Evolutionary conservation across 1,284 basidiomycete genomes (phyloP), one percentile per base, ranked within the genome.

Genomic region (Xerocomus cyaneibrunnescens): DNA sequence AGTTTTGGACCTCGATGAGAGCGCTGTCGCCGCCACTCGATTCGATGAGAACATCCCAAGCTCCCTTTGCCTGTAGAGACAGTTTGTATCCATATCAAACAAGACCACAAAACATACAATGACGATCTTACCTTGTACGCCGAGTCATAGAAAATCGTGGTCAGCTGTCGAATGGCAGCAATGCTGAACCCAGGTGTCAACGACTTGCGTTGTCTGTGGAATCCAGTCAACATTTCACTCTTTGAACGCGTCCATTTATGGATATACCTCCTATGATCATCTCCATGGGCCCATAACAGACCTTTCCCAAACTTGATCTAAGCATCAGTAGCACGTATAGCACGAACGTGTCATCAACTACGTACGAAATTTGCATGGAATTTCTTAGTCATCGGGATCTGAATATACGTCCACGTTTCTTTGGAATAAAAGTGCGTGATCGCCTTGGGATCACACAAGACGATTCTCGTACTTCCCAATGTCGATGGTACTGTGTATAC

Each of bases 11-110:
- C 22, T 84, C 79, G 21, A 84, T 79, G 12, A 77, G 50, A 5
- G 48, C 28, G n/a, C 32, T 12, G 0, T 57, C 60, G 13, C 64
- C 65, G 28, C 63, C 70, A 8, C 51, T 59, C 0, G 71, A 60
- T 21, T 76, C 74, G 2, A 83, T 56, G n/a, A 73, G 58, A 6
- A 61, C 54, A 44, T 84, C 79, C 82, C 82, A 84, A 8, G 64
- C 62, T 55, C 57, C 66, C 77, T 82, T 57, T 75, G 62, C 78
- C 56, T 61, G 5, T 5, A 3, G 14, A 3, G n/a, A 1, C 4
- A 3, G n/a, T 34, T 28, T 43, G 12, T 14, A 16, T 27, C 16
- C 14, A 27, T 7, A 12, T 50, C 19, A 32, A 22, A 40, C n/a
- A 7, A 3, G 7, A 30, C 8, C 10, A 25, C 34, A 25, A n/a